Percentiles rank a stretch among this genome's conserved stretches.
phyloP scores from a whole-genome alignment of 2,329 filamentous ascomycete genomes.

The Camillea tinctor region DNA sequence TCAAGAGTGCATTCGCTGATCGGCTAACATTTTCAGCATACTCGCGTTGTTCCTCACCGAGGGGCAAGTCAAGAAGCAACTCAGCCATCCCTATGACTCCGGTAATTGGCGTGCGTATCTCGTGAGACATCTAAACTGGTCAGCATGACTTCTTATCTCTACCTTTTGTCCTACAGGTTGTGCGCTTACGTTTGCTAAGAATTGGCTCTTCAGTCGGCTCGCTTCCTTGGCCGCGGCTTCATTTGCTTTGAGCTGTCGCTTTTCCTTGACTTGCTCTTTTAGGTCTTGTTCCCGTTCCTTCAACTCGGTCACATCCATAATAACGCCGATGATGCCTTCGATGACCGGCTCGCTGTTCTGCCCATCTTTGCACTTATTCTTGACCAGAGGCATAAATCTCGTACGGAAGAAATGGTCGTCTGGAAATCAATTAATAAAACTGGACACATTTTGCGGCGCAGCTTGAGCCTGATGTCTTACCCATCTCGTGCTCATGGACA shows the following conservation, averaged over 20 bases:
- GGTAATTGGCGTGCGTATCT: constrained; percentile 75
- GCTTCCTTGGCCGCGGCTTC: constrained; percentile 78
- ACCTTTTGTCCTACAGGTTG: neutral
- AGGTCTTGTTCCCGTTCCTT: constrained; percentile 64
- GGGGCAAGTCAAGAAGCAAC: constrained; percentile 64
- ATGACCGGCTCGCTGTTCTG: constrained; percentile 51
- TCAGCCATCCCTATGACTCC: constrained; percentile 81
- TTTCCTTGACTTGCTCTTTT: constrained; percentile 64
- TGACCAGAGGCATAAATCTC: constrained; percentile 64
- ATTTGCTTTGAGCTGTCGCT: constrained; percentile 68
- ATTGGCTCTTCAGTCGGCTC: constrained; percentile 76
- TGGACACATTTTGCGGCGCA: neutral
- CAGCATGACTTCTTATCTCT: neutral
- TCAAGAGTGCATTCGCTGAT: constrained; percentile 77
- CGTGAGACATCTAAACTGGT: constrained; percentile 65
- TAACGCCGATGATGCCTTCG: constrained; percentile 74
- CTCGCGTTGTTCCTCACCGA: constrained; percentile 70
- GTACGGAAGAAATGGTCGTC: constrained; percentile 69
- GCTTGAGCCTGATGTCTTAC: constrained; percentile 34
- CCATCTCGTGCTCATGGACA: constrained; percentile 61
- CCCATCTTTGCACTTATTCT: constrained; percentile 53
- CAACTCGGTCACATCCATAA: constrained; percentile 75
- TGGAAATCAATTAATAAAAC: constrained; percentile 25
- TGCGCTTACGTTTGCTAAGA: constrained; percentile 61
- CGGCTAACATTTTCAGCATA: constrained; percentile 76